phyloP scores from a whole-genome alignment of 2,329 filamentous ascomycete species.

The Aspergillus amoenus region DNA sequence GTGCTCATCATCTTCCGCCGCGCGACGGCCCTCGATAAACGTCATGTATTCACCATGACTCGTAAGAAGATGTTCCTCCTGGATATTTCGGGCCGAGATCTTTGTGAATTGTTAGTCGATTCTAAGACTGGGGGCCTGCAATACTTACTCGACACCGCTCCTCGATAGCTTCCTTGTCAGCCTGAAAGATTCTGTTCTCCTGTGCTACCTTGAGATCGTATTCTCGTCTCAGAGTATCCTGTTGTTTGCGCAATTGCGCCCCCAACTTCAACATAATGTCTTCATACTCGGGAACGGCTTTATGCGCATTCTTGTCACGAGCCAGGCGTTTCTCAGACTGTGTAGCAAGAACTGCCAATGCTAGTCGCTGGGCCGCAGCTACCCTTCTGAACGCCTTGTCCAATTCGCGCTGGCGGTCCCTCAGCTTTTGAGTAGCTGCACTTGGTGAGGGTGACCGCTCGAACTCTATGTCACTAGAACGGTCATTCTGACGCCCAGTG shows the following conservation, averaged over 20 bases:
- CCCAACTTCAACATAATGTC: slow-evolving; percentile 35
- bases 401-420: slow-evolving; percentile 43
- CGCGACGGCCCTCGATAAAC: slow-evolving; percentile 38
- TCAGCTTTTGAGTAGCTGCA: slow-evolving; percentile 38
- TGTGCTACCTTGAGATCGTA: slow-evolving; percentile 34
- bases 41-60: slow-evolving; percentile 41
- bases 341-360: slow-evolving; percentile 40
- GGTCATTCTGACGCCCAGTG: slow-evolving; percentile 24
- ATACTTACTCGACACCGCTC: slow-evolving; percentile 31
- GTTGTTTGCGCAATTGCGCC: slow-evolving; percentile 25
- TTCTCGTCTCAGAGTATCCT: slow-evolving; percentile 31
- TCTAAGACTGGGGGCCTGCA: background rate
- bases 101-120: slow-evolving; percentile 10
- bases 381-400: slow-evolving; percentile 43
- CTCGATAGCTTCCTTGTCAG: slow-evolving; percentile 34
- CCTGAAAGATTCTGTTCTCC: slow-evolving; percentile 29
- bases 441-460: slow-evolving; percentile 36
- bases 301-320: slow-evolving; percentile 43
- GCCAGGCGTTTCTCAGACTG: slow-evolving; percentile 40
- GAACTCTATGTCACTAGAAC: slow-evolving; percentile 32
- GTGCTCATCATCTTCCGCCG: slow-evolving; percentile 43
- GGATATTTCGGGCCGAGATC: slow-evolving; percentile 28
- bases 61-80: slow-evolving; percentile 41
- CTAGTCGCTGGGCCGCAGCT: slow-evolving; percentile 40
- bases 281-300: slow-evolving; percentile 39